These are phyloP conservation scores for Penicillium simplicissimum DNA, from an alignment of 495 filamentous ascomycete genomes.

Conservation along the genomic window DNA sequence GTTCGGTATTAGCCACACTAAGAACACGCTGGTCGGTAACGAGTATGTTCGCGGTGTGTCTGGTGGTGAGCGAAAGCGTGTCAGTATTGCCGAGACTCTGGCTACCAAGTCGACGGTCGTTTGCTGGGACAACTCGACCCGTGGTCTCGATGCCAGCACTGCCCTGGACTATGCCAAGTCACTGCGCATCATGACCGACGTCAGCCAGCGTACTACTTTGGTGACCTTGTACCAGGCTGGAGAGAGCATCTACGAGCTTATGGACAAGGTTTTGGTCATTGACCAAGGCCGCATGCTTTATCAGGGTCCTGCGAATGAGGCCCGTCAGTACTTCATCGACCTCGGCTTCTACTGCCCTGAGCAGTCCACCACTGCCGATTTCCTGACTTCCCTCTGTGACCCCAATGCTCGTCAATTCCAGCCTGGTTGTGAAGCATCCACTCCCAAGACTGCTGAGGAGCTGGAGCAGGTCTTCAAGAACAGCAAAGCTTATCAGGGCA, in stretches of 20 bases:
- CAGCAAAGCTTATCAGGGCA: slow-evolving; percentile 52
- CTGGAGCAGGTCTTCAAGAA: slow-evolving; percentile 61
- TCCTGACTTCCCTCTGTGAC: slow-evolving; percentile 78
- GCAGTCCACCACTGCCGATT: slow-evolving; percentile 70
- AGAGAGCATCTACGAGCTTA: slow-evolving; percentile 78
- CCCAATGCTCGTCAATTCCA: slow-evolving; percentile 66
- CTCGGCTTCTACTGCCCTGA: slow-evolving; percentile 68
- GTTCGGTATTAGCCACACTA: slow-evolving; percentile 80
- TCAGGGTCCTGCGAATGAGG: slow-evolving; percentile 61
- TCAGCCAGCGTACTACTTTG: slow-evolving; percentile 76
- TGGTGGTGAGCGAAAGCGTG: slow-evolving; percentile 72
- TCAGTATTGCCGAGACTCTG: slow-evolving; percentile 68
- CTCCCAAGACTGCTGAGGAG: slow-evolving; percentile 63
- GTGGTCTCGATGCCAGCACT: slow-evolving; percentile 78
- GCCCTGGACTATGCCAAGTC: slow-evolving; percentile 79
- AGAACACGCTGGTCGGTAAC: slow-evolving; percentile 82
- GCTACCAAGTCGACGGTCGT: slow-evolving; percentile 65
- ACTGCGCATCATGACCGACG: slow-evolving; percentile 78
- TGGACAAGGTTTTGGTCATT: slow-evolving; percentile 75
- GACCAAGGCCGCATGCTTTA: slow-evolving; percentile 66
- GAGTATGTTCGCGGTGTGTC: slow-evolving; percentile 75
- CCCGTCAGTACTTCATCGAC: slow-evolving; percentile 67
- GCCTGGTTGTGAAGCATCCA: slow-evolving; percentile 60
- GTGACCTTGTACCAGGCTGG: slow-evolving; percentile 85
- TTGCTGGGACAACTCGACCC: slow-evolving; percentile 74